Evolutionary conservation across 2,329 filamentous ascomycete genomes (phyloP).

Genomic region (Ilyonectria destructans): DNA sequence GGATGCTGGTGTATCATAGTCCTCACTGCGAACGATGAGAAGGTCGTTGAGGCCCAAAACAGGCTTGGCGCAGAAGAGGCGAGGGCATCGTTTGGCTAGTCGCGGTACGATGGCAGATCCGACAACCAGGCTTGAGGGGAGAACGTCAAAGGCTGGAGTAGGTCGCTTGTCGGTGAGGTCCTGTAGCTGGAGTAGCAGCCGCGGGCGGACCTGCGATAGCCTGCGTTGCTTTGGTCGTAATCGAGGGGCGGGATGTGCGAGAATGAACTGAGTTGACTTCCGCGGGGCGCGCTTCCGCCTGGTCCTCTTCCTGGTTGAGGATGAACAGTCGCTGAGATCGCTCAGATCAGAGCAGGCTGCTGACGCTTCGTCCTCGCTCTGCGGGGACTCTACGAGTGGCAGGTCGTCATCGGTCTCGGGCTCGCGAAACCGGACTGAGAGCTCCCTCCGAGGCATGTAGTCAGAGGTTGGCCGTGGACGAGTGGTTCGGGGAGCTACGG

Average conservation of each 20-base stretch:
- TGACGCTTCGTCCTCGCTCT: constrained; percentile 67
- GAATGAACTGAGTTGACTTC: constrained; percentile 75
- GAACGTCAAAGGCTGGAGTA: constrained; percentile 80
- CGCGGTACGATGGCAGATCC: constrained; percentile 71
- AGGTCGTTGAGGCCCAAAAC: constrained; percentile 79
- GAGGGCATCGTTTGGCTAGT: constrained; percentile 74
- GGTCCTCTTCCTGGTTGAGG: constrained; percentile 55
- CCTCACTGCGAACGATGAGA: constrained; percentile 79
- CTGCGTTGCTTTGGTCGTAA: constrained; percentile 75
- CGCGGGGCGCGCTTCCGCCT: constrained; percentile 65
- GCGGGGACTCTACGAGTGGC: constrained; percentile 35
- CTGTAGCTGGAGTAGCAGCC: constrained; percentile 81
- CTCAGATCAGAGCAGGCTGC: constrained; percentile 61
- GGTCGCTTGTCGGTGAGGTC: constrained; percentile 75
- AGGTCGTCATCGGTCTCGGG: constrained; percentile 52
- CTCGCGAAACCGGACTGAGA: constrained; percentile 65
- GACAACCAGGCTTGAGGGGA: constrained; percentile 76
- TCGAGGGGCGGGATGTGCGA: constrained; percentile 78
- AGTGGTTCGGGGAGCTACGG: constrained; percentile 42
- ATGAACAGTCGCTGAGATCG: constrained; percentile 64
- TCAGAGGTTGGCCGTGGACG: constrained; percentile 57
- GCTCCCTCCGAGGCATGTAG: constrained; percentile 57
- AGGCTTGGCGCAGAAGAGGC: constrained; percentile 75
- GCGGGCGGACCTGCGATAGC: constrained; percentile 77
- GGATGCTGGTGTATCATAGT: constrained; percentile 65